Evolutionary conservation across 2,329 filamentous ascomycete genomes (phyloP), one percentile per base, ranked within the genome.

Genomic region (Trichoderma atroviride): DNA sequence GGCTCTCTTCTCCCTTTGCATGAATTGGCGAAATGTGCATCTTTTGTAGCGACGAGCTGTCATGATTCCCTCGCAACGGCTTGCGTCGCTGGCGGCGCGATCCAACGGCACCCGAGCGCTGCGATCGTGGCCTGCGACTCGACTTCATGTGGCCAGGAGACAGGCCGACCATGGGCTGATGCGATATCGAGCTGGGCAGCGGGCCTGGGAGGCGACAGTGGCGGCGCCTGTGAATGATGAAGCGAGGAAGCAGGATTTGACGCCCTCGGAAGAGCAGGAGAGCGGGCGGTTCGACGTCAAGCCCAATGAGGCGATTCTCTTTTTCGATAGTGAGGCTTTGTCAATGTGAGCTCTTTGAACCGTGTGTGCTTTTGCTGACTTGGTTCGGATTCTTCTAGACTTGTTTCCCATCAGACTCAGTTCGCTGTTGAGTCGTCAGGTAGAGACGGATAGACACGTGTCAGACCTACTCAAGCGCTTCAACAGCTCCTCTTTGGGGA

Each of bases 271-370:
- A 63, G 87, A 88, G 73, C 85, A 91, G 74, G 89, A 91, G 72
- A 88, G 88, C 11, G 95, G 96, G 0, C 94, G 97, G 75, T 97
- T 98, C 73, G 83, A 86, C n/a, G 86, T 92, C 13, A 86, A 84
- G 3, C 82, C 90, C 1, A 91, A 94, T 74, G 93, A 98, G 81
- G 90, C 91, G 0, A 89, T 98, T 57, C 80, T 97, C 7, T 99
- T 96, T 82, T 90, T 98, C 76, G 94, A 97, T 78, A 97, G 92
- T 94, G 81, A 77, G 88, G 76, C 43, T 35, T 33, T 60, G 29
- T 16, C 1, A 0, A 37, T 50, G 6, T 5, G 22, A 33, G 1
- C 47, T 16, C 13, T 24, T n/a, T 55, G 3, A 35, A 27, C 37
- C n/a, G 11, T 16, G 1, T 22, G 27, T 62, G 19, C 16, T 43